These are phyloP conservation scores for Ceratorhiza oryzae-sativae DNA, from an alignment of 1,284 basidiomycete genomes.

Conservation along the genomic window DNA sequence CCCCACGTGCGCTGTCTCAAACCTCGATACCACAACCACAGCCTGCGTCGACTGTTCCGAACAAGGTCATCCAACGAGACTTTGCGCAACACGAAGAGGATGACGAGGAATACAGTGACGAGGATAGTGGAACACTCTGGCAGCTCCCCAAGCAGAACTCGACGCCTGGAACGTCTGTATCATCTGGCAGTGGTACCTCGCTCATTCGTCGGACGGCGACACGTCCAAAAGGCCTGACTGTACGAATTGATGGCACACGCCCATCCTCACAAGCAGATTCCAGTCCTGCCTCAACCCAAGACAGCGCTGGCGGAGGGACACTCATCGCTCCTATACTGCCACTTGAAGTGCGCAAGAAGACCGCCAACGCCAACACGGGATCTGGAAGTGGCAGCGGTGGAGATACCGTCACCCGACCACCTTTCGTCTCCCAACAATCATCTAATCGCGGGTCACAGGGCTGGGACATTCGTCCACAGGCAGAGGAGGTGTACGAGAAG, in stretches of 20 bases:
- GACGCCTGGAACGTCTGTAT: slow-evolving; percentile 11
- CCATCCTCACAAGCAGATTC: slow-evolving; percentile 19
- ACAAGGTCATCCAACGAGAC: slow-evolving; percentile 14
- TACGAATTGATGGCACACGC: slow-evolving; percentile 17
- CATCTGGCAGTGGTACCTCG: slow-evolving; percentile 6
- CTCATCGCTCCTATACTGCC: slow-evolving; percentile 11
- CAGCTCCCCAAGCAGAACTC: slow-evolving; percentile 25
- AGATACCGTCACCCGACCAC: slow-evolving; percentile 15
- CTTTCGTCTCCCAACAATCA: slow-evolving; percentile 7
- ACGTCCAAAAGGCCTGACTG: slow-evolving; percentile 6
- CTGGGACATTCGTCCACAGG: slow-evolving; percentile 89
- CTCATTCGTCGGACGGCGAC: slow-evolving; percentile 26
- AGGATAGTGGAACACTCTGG: slow-evolving; percentile 41
- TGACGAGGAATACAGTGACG: slow-evolving; percentile 35
- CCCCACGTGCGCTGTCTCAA: background rate
- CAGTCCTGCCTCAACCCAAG: slow-evolving; percentile 22
- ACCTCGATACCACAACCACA: slow-evolving; percentile 7
- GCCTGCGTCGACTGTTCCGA: background rate
- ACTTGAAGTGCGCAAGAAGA: slow-evolving; percentile 35
- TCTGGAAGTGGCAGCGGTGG: slow-evolving; percentile 31
- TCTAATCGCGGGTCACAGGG: slow-evolving; percentile 50
- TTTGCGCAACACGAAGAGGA: slow-evolving; percentile 36
- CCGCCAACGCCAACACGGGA: slow-evolving; percentile 5
- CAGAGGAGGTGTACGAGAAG: slow-evolving; percentile 93
- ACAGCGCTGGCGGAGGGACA: slow-evolving; percentile 6